Base-by-base conservation (phyloP, 2,329 filamentous ascomycete species). In the Fusarium miscanthi region DNA sequence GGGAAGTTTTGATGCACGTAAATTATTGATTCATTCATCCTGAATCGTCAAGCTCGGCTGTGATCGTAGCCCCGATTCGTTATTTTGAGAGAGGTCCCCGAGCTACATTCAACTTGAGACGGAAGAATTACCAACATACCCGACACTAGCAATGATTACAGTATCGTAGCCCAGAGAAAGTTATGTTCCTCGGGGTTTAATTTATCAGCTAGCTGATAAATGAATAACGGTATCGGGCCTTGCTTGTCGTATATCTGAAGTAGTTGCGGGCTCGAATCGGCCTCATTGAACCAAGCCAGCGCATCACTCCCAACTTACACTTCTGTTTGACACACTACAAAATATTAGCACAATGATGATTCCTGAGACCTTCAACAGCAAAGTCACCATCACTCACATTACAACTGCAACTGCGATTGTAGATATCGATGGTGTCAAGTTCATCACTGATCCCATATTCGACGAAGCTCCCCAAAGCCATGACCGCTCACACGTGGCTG, bases 371-470 rank as follows among this genome's bases (percentile, higher is more conserved):
- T 53, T 40, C 14, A 53, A n/a, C 2, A 53, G 33, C 8, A 40
- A n/a, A 30, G 8, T 40, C 10, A n/a, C 14, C 9, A 23, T 59
- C 16, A 59, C 57, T 12, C 35, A 59, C 33, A 10, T 52, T 11
- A 53, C 45, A 6, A 41, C 57, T 8, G 57, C 57, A 17, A 53
- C 57, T 5, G 45, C 57, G 8, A 52, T 59, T 14, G 19, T 59
- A 13, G 57, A 52, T 23, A 59, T 59, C 14, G 57, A 59, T 33
- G 35, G 35, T 16, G 35, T 41, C 21, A 52, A 52, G 21, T 59
- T 59, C 14, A 59, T 59, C 35, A 59, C 57, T 19, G 57, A 59
- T 33, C 57, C 57, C 14, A 31, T 59, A 7, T 59, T 59, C 19
- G 45, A 51, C 8, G 45, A 59, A 6, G 45, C 57, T 21, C 33